These are phyloP conservation scores for Coniosporium apollinis DNA, from an alignment of 495 filamentous ascomycete species.

Conservation along the genomic window DNA sequence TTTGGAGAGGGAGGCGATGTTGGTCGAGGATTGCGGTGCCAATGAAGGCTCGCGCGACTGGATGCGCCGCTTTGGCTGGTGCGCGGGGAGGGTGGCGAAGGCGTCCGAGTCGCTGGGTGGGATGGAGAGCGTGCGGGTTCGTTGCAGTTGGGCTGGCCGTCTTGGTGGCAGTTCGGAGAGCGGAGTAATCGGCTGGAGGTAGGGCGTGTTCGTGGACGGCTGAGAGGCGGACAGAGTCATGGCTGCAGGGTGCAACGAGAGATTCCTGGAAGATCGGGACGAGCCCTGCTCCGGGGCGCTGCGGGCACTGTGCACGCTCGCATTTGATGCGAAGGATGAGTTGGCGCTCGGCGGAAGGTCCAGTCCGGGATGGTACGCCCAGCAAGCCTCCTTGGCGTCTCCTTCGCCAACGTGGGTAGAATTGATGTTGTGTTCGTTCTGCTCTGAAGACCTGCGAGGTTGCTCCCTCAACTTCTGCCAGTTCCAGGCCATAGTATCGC, in stretches of 20 bases:
- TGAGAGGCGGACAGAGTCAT: too few species aligned
- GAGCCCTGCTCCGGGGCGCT: conserved; percentile 19
- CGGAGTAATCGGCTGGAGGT: conserved; percentile 3
- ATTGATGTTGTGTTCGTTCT: conserved; percentile 16
- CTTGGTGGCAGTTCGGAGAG: conserved; percentile 1
- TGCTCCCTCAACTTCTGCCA: conserved; percentile 44
- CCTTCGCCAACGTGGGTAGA: conserved; percentile 32
- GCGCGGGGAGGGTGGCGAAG: conserved; percentile 15
- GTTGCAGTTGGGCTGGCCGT: conserved; percentile 1
- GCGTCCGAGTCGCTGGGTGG: conserved; percentile 18
- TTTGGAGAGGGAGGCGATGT: too few species aligned
- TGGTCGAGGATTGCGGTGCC: too few species aligned
- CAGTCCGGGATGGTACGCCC: conserved; percentile 34
- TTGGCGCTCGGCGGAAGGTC: conserved; percentile 30
- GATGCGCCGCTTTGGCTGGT: conserved; percentile 24
- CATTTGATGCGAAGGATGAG: conserved; percentile 24
- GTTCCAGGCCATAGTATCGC: conserved; percentile 35
- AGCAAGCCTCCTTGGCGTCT: conserved; percentile 40
- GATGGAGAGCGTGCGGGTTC: conserved; percentile 30
- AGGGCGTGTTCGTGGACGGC: not conserved
- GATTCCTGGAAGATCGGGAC: conserved; percentile 4
- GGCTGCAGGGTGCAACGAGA: too few species aligned
- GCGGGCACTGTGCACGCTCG: conserved; percentile 13
- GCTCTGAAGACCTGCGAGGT: conserved; percentile 34
- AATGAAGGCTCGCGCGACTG: conserved; percentile 19